A percentile compares a stretch with the other conserved stretches of the same genome.
These are phyloP conservation scores for Picea glauca DNA, from an alignment of 75 land plant genomes.

Conservation along the genomic window DNA sequence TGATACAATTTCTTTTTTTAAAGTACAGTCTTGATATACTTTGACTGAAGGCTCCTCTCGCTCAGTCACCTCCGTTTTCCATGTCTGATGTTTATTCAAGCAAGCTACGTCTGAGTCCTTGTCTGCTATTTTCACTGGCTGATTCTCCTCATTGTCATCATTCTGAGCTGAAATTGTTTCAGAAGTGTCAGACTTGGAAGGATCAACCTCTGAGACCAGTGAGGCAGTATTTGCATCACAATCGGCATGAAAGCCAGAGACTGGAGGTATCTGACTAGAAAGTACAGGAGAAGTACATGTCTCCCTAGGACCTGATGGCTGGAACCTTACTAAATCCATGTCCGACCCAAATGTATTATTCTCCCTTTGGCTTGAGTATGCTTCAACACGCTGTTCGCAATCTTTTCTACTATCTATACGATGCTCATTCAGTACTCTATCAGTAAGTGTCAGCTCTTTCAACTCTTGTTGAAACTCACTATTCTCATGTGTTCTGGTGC, in stretches of 20 bases:
- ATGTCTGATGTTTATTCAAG: neutral
- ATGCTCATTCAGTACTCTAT: neutral
- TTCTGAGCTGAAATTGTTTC: neutral
- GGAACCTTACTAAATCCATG: neutral
- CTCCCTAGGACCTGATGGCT: neutral
- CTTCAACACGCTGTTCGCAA: neutral
- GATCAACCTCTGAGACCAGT: too few species aligned
- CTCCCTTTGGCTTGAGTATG: too few species aligned
- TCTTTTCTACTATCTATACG: neutral
- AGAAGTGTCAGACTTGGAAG: neutral
- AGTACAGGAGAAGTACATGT: too few species aligned
- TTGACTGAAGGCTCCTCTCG: neutral
- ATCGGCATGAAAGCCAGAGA: too few species aligned
- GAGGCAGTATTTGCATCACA: too few species aligned
- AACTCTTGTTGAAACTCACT: neutral
- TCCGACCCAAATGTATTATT: too few species aligned
- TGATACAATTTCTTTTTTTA: neutral
- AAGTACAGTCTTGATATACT: neutral
- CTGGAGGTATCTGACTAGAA: too few species aligned
- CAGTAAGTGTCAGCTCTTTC: neutral
- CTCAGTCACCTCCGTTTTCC: neutral
- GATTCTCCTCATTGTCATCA: too few species aligned
- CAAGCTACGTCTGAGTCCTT: neutral
- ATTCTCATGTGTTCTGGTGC: neutral
- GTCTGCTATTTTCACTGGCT: neutral